phyloP scores from a whole-genome alignment of 2,329 filamentous ascomycete genomes.

The Fusarium pseudograminearum region DNA sequence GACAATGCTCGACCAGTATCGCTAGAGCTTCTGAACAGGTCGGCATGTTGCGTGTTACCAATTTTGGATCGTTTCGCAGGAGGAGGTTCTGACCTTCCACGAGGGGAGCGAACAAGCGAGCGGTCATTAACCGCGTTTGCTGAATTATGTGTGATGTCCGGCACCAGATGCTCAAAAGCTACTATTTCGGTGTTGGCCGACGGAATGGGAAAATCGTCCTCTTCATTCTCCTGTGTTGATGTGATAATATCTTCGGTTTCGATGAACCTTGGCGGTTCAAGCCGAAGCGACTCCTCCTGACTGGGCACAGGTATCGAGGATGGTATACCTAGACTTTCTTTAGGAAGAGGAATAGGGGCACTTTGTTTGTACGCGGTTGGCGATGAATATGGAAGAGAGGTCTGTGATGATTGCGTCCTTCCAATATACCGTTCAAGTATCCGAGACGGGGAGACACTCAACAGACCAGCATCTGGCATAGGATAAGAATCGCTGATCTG shows the following conservation, averaged over 20 bases:
- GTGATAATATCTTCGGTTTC: conserved; percentile 40
- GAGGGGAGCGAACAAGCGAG: conserved; percentile 29
- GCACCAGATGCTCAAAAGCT: conserved; percentile 20
- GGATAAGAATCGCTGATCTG: conserved; percentile 68
- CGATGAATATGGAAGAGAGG: conserved; percentile 41
- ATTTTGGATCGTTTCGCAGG: conserved; percentile 47
- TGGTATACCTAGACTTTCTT: conserved; percentile 29
- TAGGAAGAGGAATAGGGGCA: not conserved
- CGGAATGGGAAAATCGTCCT: not conserved
- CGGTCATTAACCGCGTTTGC: conserved; percentile 46
- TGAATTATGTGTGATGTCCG: conserved; percentile 52
- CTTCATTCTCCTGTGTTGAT: conserved; percentile 37
- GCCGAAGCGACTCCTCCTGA: conserved; percentile 18
- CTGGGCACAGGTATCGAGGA: conserved; percentile 45
- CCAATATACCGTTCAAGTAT: conserved; percentile 64
- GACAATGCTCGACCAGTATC: conserved; percentile 45
- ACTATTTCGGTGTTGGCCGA: conserved; percentile 17
- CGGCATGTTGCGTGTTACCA: conserved; percentile 19
- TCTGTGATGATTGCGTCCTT: conserved; percentile 39
- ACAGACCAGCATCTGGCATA: conserved; percentile 49
- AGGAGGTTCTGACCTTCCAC: conserved; percentile 51
- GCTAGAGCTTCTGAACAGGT: conserved; percentile 49
- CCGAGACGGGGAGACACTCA: conserved; percentile 60
- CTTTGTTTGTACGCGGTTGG: conserved; percentile 15
- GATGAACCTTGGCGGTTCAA: conserved; percentile 5